Evolutionary conservation across 2,329 filamentous ascomycete genomes (phyloP).

Genomic region (Clonostachys rosea): DNA sequence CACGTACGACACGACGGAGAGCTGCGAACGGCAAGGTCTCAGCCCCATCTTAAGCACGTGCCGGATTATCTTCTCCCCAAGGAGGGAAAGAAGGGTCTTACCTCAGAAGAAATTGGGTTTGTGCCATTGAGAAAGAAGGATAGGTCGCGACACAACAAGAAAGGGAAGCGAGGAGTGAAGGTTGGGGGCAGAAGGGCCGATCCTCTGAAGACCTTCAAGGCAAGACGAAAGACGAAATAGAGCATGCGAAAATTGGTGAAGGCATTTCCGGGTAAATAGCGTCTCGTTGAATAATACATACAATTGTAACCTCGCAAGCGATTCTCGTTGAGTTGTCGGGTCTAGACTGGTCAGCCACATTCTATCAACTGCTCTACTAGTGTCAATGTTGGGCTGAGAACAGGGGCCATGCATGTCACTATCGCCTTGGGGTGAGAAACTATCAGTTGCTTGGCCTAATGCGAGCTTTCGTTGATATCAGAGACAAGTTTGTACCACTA

Average conservation of each 20-base stretch:
- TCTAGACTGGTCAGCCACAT: too few relatives aligned
- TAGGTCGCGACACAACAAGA: conserved; percentile 38
- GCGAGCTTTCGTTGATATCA: too few relatives aligned
- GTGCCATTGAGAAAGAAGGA: conserved; percentile 60
- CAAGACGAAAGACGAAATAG: conserved; percentile 40
- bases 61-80: conserved; percentile 88
- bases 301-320: too few relatives aligned
- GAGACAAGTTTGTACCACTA: too few relatives aligned
- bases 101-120: conserved; percentile 67
- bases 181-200: conserved; percentile 65
- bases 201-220: conserved; percentile 86
- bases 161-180: conserved; percentile 36
- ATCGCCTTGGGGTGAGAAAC: too few relatives aligned
- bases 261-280: not conserved
- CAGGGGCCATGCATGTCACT: too few relatives aligned
- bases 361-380: too few relatives aligned
- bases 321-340: too few relatives aligned
- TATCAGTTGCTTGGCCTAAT: too few relatives aligned
- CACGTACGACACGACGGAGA: conserved; percentile 90
- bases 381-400: too few relatives aligned
- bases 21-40: conserved; percentile 74
- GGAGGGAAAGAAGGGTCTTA: conserved; percentile 66
- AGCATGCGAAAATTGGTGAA: too few relatives aligned
- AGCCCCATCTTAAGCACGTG: conserved; percentile 88
- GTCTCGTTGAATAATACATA: not conserved